Percentiles rank a stretch among this genome's conserved stretches.
Evolutionary conservation across 129 eudicot species (phyloP).

Genomic region (Sambucus nigra): DNA sequence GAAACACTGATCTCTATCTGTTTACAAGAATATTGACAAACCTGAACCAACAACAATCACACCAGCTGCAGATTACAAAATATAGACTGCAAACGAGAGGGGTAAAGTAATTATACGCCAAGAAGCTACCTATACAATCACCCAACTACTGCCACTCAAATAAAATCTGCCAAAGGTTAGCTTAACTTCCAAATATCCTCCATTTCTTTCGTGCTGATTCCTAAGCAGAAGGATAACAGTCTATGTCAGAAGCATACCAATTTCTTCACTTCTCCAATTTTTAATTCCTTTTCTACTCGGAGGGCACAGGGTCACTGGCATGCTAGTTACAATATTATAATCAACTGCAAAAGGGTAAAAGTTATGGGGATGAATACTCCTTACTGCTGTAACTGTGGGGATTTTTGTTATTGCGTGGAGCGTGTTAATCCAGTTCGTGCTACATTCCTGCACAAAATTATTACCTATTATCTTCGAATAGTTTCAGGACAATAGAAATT

Average conservation of each 20-base stretch:
- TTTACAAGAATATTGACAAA: slow-evolving; percentile 28
- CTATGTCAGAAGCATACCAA: slow-evolving; percentile 18
- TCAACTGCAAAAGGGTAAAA: slow-evolving; percentile 13
- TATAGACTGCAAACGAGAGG: slow-evolving; percentile 21
- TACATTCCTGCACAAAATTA: slow-evolving; percentile 40
- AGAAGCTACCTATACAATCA: slow-evolving; percentile 37
- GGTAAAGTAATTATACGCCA: slow-evolving; percentile 14
- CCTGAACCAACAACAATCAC: slow-evolving; percentile 24
- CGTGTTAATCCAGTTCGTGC: slow-evolving; percentile 61
- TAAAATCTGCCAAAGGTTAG: slow-evolving; percentile 31
- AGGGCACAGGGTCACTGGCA: slow-evolving; percentile 10
- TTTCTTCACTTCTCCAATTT: slow-evolving; percentile 7
- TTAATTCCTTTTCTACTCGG: background rate
- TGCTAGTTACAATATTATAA: slow-evolving; percentile 32
- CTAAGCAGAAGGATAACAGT: slow-evolving; percentile 11
- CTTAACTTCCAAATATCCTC: slow-evolving; percentile 22
- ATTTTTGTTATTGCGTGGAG: slow-evolving; percentile 45
- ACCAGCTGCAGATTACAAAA: slow-evolving; percentile 35
- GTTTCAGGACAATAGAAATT: background rate
- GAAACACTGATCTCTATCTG: no score
- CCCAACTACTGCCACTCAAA: slow-evolving; percentile 27
- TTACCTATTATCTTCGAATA: background rate
- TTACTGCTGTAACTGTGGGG: slow-evolving; percentile 1
- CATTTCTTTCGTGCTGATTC: slow-evolving; percentile 9
- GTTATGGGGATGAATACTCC: no score